Evolutionary conservation across 2,329 filamentous ascomycete species (phyloP), one percentile per base, ranked within the genome.

Genomic region (Monilinia fructigena): DNA sequence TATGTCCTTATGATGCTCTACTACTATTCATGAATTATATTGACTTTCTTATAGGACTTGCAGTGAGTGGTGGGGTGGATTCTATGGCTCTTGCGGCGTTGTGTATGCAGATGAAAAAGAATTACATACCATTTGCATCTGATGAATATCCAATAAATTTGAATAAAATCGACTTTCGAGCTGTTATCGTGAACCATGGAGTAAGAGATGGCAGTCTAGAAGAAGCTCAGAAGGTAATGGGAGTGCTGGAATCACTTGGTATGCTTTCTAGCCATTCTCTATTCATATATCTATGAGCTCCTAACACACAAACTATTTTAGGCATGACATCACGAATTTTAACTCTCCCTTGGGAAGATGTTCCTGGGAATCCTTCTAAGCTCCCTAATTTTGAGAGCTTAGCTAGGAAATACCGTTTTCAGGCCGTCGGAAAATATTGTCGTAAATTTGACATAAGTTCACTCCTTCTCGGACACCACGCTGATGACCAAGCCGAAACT

Each of bases 51-150:
- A 45, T 55, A 91, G 89, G 84, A 64, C 80, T 98, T 67, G 95
- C 93, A 20, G 82, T 98, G 68, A 97, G 93, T 75, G 95, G 95
- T 31, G 95, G 95, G 10, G 91, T 95, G 50, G 95, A 99, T 78
- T 98, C 94, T n/a, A 99, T 98, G 93, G 94, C 94, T 38, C 82
- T 99, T 68, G 92, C 93, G 65, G 87, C 82, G 68, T 83, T 98
- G 47, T 91, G 90, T 75, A 83, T 82, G 59, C 55, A 73, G 84
- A 47, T 77, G 78, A 65, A 65, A 64, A 70, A 50, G 35, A 65
- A 48, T 11, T 38, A 61, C n/a, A 52, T 52, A 50, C 53, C 50
- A 12, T 55, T 18, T 23, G 65, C 65, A 56, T 55, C 35, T 38
- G 47, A 42, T 38, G 47, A 23, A 23, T 26, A 45, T 40, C 58